Conservation (phyloP, 148 eudicot species). For the Fagopyrum homotropicum region DNA sequence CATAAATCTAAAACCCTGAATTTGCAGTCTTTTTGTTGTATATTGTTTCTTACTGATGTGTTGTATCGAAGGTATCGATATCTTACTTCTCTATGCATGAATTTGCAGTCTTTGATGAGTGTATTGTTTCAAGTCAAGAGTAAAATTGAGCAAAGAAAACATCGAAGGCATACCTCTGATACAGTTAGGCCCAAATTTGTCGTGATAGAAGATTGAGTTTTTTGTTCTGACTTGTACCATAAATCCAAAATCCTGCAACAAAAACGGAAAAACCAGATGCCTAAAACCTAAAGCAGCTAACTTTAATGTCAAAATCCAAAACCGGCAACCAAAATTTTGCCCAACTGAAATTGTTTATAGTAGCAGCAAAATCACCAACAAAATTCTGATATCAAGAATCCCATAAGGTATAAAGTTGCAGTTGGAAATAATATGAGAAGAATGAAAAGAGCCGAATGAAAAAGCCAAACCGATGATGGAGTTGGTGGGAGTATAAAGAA, state of each 20-base stretch:
- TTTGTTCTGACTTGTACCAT: not conserved
- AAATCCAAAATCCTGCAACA: not conserved
- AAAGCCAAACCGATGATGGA: no score
- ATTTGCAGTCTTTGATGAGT: slow-evolving; percentile 83
- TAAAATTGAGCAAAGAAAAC: not conserved
- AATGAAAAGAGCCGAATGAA: no score
- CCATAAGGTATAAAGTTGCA: no score
- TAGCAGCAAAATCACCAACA: not conserved
- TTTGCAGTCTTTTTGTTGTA: not conserved
- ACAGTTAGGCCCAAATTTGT: slow-evolving; percentile 60
- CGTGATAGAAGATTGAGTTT: slow-evolving; percentile 60
- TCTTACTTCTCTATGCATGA: slow-evolving; percentile 8
- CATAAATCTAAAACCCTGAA: no score
- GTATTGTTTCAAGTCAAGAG: slow-evolving; percentile 30
- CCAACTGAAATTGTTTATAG: not conserved
- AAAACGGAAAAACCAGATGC: not conserved
- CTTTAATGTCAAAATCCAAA: not conserved
- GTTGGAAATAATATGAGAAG: no score
- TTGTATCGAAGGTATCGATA: not conserved
- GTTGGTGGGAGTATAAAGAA: no score
- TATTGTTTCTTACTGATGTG: not conserved
- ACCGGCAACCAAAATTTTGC: not conserved
- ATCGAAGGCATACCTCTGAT: slow-evolving; percentile 50
- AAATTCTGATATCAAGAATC: no score
- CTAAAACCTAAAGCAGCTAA: not conserved